phyloP scores from a whole-genome alignment of 345 rosid genomes.

The Citrus trifoliata region DNA sequence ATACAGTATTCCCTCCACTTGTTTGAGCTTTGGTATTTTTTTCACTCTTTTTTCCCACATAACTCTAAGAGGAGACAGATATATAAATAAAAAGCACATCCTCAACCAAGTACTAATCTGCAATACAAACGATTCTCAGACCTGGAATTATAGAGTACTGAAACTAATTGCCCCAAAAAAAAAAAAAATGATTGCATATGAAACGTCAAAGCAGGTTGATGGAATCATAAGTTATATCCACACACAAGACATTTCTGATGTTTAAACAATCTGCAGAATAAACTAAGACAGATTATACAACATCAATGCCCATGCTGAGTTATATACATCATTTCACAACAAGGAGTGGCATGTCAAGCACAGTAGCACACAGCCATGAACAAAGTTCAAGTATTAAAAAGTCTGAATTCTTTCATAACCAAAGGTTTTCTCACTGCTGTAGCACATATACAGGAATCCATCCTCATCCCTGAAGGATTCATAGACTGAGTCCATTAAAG shows the following conservation, averaged over 20 bases:
- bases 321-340: not conserved
- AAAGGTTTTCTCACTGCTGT: slow-evolving; percentile 85
- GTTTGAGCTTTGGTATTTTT: too few species aligned
- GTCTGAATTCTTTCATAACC: slow-evolving; percentile 24
- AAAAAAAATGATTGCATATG: not conserved
- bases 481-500: slow-evolving; percentile 60
- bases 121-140: not conserved
- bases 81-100: not conserved
- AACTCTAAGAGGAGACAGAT: too few species aligned
- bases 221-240: not conserved
- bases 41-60: too few species aligned
- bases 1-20: too few species aligned
- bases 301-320: slow-evolving; percentile 8
- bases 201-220: not conserved
- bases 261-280: slow-evolving; percentile 2
- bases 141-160: not conserved
- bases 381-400: slow-evolving; percentile 9
- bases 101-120: not conserved
- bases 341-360: not conserved
- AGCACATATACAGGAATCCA: slow-evolving; percentile 85
- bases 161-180: not conserved
- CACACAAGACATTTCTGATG: not conserved
- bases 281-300: not conserved
- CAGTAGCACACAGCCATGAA: not conserved
- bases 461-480: slow-evolving; percentile 81